Base-by-base conservation (phyloP, 1,284 basidiomycete species). In the Pseudozyma sp. region DNA sequence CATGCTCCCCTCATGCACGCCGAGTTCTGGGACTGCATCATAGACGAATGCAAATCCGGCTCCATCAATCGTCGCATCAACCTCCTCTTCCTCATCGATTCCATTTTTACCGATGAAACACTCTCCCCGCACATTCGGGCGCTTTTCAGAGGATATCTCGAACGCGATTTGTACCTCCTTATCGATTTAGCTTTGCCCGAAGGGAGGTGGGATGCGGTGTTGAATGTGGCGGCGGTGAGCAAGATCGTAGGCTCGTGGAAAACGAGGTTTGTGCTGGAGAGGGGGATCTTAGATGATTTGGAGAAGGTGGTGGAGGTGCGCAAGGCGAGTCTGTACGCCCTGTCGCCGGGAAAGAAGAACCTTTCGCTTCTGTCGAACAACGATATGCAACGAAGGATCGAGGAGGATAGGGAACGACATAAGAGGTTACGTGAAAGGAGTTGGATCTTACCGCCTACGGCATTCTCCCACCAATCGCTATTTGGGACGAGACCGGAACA, bases 381-480 rank as follows among this genome's bases (percentile, higher is more conserved):
- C 44, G 94, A 97, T 67, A 90, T 95, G 31, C 89, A 94, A 71
- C 90, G 92, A 49, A 90, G 94, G 5, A 96, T 97, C 69, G 95
- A 97, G 84, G 95, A 96, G 80, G 95, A 97, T 85, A 89, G 95
- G 2, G 95, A 97, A 83, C 89, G 95, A 75, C 95, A 97, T 83
- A 97, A 97, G 85, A 90, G 95, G 2, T 88, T 97, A 0, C 56
- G 79, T 5, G 95, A 97, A 85, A 90, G 93, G 19, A 90, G 94
- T 52, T 97, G 95, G 95, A 94, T 97, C 35, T 91, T 96, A 79
- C 91, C 92, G 16, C 89, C 59, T 88, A 89, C 80, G 2, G 78
- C 83, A 19, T 63, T 81, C 58, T 68, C 73, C 4, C 67, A 64
- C n/a, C 39, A 47, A 16, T 25, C 49, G 0, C 31, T 75, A 34